These are phyloP conservation scores for Persicaria maculosa DNA, from an alignment of 148 eudicot species.

Conservation along the genomic window DNA sequence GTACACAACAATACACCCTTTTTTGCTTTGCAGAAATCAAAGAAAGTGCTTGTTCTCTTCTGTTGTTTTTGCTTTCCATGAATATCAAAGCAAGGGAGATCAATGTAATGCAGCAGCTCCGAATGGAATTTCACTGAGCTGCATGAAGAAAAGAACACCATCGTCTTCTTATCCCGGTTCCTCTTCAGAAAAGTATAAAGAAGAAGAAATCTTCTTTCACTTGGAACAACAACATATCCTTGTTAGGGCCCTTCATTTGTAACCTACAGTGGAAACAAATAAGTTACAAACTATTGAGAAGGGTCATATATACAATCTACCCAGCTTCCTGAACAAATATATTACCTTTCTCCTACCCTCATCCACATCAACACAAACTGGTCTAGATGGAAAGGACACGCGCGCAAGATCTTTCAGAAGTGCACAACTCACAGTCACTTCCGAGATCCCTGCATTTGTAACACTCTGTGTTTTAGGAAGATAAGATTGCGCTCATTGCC, in stretches of 20 bases:
- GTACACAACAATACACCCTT: constrained; percentile 88
- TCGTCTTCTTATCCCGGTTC: constrained; percentile 66
- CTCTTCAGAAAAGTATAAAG: constrained; percentile 81
- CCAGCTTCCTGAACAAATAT: not conserved
- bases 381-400: constrained; percentile 66
- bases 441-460: too few species aligned
- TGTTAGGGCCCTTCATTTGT: constrained; percentile 95
- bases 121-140: constrained; percentile 91
- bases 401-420: constrained; percentile 95
- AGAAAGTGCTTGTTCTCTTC: constrained; percentile 70
- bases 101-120: constrained; percentile 68
- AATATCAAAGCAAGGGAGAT: constrained; percentile 66
- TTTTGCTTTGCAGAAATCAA: constrained; percentile 76
- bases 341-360: constrained; percentile 76
- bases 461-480: too few species aligned
- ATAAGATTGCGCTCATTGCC: too few species aligned
- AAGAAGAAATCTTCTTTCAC: constrained; percentile 74
- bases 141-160: constrained; percentile 97
- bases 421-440: too few species aligned
- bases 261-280: constrained; percentile 38
- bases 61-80: constrained; percentile 95
- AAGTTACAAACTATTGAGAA: not conserved
- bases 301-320: not conserved
- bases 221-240: constrained; percentile 78
- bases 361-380: constrained; percentile 78